Evolutionary conservation across 495 filamentous ascomycete species (phyloP), one percentile per base, ranked within the genome.

Genomic region (Cercophora newfieldiana): DNA sequence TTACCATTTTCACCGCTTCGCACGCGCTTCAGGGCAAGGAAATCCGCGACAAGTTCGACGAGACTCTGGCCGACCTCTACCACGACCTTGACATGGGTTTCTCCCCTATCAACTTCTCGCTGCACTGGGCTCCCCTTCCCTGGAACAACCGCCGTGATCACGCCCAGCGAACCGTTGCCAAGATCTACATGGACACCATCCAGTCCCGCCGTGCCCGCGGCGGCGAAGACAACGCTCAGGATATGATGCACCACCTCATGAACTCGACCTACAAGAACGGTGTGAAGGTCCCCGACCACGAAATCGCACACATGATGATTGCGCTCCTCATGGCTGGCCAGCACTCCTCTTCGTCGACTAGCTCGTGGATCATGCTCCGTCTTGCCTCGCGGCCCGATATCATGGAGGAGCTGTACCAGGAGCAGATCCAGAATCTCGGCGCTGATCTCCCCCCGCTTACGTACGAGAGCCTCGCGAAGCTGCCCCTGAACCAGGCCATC

Each of bases 291-390:
- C 88, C 92, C 12, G 92, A 96, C 74, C 84, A 89, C 66, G 91
- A 96, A 69, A 85, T 94, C 44, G 91, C 92, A 7, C 91, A 94
- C 73, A 93, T 96, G 86, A 93, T 96, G 89, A 96, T 96, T 72
- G 91, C 91, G 0, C 85, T 96, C 25, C 81, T 96, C 8, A 94
- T 96, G 91, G 92, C 90, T 30, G 92, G 92, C 63, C 92, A 96
- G 72, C 92, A 96, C 81, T 93, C 91, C 1, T 93, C 91, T 2
- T 92, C 92, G 48, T 90, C 91, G 7, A 91, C 90, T 53, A 88
- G 85, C 72, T 82, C 89, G 29, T 96, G 91, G 91, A 91, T 93
- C 70, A 85, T 94, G 80, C 83, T 93, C 18, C 89, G 89, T 33
- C 86, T 94, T 7, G 90, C 92, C 28, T 85, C 88, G 7, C 78